A percentile compares a stretch with the other conserved stretches of the same genome.
Conservation (phyloP, 495 filamentous ascomycete genomes). For the Tetracladium setigerum region DNA sequence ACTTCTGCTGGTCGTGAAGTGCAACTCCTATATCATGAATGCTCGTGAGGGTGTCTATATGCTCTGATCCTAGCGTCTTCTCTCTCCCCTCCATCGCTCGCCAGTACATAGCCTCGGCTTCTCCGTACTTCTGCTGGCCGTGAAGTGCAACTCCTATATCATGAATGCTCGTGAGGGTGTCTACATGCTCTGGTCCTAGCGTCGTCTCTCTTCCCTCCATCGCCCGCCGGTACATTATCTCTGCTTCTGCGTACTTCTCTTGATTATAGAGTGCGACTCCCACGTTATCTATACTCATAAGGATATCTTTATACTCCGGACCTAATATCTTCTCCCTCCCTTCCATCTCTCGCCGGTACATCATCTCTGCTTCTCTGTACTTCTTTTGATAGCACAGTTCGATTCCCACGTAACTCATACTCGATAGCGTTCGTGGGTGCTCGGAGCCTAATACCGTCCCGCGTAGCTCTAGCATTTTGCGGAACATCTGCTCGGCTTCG, state of each 20-base stretch:
- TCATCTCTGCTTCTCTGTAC: conserved; percentile 11
- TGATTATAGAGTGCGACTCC: conserved; percentile 16
- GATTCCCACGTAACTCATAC: not conserved
- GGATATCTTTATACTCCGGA: conserved; percentile 20
- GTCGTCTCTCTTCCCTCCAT: conserved; percentile 6
- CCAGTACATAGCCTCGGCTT: conserved; percentile 18
- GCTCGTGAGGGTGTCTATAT: conserved; percentile 1
- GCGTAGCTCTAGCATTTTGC: conserved; percentile 8
- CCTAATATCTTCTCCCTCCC: conserved; percentile 21
- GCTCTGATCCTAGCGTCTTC: conserved; percentile 1
- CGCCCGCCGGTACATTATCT: conserved; percentile 5
- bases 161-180: conserved; percentile 13
- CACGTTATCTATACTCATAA: conserved; percentile 20
- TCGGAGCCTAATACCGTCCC: conserved; percentile 20
- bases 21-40: no score
- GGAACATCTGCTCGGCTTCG: conserved; percentile 7
- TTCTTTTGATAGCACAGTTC: not conserved
- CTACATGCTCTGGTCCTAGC: conserved; percentile 16
- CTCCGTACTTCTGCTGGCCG: conserved; percentile 24
- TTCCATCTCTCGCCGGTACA: conserved; percentile 15
- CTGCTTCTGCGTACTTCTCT: conserved; percentile 28
- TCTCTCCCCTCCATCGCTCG: conserved; percentile 1
- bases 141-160: conserved; percentile 15
- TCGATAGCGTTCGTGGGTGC: conserved; percentile 13
- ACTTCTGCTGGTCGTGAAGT: no score